Evolutionary conservation across 768 basidiomycete species (phyloP).

Genomic region (Holtermannia corniformis): DNA sequence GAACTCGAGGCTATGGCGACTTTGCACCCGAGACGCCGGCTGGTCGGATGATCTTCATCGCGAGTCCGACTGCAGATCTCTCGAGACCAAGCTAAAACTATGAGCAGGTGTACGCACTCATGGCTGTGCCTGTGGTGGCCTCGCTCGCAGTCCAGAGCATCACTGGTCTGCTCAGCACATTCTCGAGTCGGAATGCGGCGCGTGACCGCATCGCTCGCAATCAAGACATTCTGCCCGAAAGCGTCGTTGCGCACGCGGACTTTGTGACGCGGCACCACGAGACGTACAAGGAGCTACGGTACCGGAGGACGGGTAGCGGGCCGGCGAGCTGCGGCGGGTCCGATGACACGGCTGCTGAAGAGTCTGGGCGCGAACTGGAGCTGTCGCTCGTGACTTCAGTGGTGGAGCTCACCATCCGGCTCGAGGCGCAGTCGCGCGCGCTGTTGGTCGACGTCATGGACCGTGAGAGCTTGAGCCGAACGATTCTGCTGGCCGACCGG

Average conservation of each 20-base stretch:
- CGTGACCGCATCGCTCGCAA: conserved; percentile 11
- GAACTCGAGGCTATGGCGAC: conserved; percentile 37
- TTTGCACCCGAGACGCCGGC: conserved; percentile 24
- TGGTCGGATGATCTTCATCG: conserved; percentile 37
- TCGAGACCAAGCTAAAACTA: too few relatives aligned
- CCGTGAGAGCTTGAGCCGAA: conserved; percentile 27
- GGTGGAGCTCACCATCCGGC: conserved; percentile 18
- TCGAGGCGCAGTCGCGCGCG: conserved; percentile 35
- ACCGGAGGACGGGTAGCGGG: conserved; percentile 1
- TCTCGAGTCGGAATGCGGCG: conserved; percentile 11
- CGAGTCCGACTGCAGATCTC: background rate
- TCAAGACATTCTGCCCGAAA: conserved; percentile 7
- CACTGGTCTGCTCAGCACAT: conserved; percentile 33
- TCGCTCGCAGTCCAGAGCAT: conserved; percentile 39
- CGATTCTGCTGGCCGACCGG: conserved; percentile 35
- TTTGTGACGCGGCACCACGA: conserved; percentile 26
- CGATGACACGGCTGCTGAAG: background rate
- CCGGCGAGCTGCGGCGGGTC: too few relatives aligned
- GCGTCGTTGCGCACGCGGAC: conserved; percentile 27
- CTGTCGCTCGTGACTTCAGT: conserved; percentile 15
- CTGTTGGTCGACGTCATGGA: conserved; percentile 36
- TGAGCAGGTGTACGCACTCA: conserved; percentile 25
- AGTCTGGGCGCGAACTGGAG: conserved; percentile 11
- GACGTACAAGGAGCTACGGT: conserved; percentile 13
- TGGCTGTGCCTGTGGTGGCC: conserved; percentile 41